phyloP scores from a whole-genome alignment of 2,329 filamentous ascomycete genomes.

The Colletotrichum liaoningense region DNA sequence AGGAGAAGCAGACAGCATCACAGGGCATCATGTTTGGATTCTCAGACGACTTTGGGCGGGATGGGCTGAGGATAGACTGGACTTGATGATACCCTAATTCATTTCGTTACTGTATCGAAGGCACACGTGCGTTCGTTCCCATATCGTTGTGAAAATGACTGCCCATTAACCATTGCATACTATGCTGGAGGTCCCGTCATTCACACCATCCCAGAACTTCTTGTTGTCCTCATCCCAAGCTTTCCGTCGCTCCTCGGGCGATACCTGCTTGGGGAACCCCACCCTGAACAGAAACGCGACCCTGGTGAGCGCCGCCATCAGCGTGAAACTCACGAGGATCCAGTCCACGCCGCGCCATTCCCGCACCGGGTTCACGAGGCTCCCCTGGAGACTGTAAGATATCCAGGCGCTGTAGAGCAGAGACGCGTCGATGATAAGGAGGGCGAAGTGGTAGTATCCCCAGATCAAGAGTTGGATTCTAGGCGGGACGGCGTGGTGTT shows the following conservation, averaged over 20 bases:
- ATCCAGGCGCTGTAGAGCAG: slow-evolving; percentile 9
- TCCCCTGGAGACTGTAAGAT: neutral
- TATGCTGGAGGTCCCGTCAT: too few relatives aligned
- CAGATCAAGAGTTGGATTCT: neutral
- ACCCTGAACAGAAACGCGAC: neutral
- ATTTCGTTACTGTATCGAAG: slow-evolving; percentile 2
- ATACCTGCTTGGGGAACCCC: neutral
- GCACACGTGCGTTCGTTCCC: neutral
- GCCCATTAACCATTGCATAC: too few relatives aligned
- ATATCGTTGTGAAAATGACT: too few relatives aligned
- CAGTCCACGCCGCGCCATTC: slow-evolving; percentile 26
- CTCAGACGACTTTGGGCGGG: neutral
- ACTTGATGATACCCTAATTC: slow-evolving; percentile 36
- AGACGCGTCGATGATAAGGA: slow-evolving; percentile 17
- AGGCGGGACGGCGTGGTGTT: neutral
- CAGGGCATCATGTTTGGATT: slow-evolving; percentile 25
- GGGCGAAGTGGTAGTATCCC: slow-evolving; percentile 15
- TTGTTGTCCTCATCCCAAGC: too few relatives aligned
- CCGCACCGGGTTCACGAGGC: neutral
- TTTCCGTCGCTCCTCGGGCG: neutral
- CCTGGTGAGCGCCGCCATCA: neutral
- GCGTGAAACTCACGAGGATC: slow-evolving; percentile 11
- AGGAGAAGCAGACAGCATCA: neutral
- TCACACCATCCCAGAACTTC: too few relatives aligned
- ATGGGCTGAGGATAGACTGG: slow-evolving; percentile 32